Base-by-base conservation (phyloP, 2,329 filamentous ascomycete species). In the Fusarium odoratissimum region DNA sequence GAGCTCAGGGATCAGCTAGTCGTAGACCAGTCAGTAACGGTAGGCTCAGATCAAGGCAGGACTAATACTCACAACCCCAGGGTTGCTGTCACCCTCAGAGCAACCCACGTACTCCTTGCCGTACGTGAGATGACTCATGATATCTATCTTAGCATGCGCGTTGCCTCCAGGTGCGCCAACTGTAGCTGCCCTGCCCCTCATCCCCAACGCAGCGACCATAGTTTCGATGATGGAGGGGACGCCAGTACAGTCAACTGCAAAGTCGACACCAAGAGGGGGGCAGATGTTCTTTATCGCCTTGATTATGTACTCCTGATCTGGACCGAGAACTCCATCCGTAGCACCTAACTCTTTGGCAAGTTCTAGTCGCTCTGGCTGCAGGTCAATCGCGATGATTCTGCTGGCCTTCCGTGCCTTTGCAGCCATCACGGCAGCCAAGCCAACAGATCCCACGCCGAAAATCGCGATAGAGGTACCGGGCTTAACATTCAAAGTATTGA, bases 161-260 rank as follows among this genome's bases (percentile, higher is more conserved):
- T 23, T 16, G 3, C 54, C 35, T 1, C 58, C 64, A 30, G 72
- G 65, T 3, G 71, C 72, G 5, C 71, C 72, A 0, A 74, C 65
- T 0, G 68, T 67, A 4, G 65, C 72, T 6, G 49, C 68, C 2
- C 44, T 65, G 1, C 71, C 72, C 40, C 58, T 66, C 54, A 63
- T 67, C 0, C 68, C 71, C 3, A 74, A 11, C 0, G 56, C 41
- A 1, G 49, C n/a, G 0, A 74, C 45, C 68, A 74, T 72, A 1
- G 49, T 67, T 16, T 72, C 72, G 1, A 74, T 25, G 4, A 74
- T 60, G 0, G 64, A 35, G 0, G 65, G 62, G 6, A 72, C 56
- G 5, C 72, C 72, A 12, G 72, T 70, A 9, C 72, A 74, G 30
- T 74, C 71, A 1, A 74, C 60, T 5, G 71, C 72, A 51, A 49